Evolutionary conservation across 2,329 filamentous ascomycete species (phyloP), one percentile per base, ranked within the genome.

Genomic region (Coniella lustricola): DNA sequence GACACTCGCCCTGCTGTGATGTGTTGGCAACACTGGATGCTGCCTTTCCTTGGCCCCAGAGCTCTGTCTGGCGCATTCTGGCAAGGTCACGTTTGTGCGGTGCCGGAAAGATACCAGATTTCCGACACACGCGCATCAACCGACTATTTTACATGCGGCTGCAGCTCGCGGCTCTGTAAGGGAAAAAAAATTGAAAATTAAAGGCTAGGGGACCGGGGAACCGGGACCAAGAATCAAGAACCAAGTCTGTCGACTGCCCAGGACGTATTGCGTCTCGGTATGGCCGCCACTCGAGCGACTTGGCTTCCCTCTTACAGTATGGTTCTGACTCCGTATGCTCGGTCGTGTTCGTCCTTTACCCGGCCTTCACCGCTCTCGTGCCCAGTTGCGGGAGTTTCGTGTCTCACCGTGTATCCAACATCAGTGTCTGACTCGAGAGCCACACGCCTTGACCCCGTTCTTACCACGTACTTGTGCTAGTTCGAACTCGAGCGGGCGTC

Each of bases 361-460:
- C 31, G 35, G 29, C 36, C 47, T 22, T 53, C 51, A 53, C 51
- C 51, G 51, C 51, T 50, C 40, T 32, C 51, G 32, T 32, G 35
- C 16, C 22, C 31, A 22, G 43, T 43, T 31, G 42, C 38, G 35
- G 33, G 41, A 38, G 21, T 16, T 35, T 18, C 22, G 40, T 53
- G 50, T 47, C 50, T 53, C 40, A 53, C 50, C 39, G 31, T 40
- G 39, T n/a, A n/a, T 50, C 36, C 46, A 35, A 51, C 46, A 49
- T 45, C 16, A 49, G 45, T 37, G 42, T 37, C 46, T 48, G 31
- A 16, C 21, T 29, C 25, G 33, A 39, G 35, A 41, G 46, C 42
- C 40, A 34, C 35, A 42, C 21, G 22, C 41, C 40, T 31, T 32
- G 17, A 22, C 33, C 33, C 18, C 5, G 25, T 29, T 29, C 25